Base-by-base conservation (phyloP, 2,329 filamentous ascomycete genomes). In the Penicillium sp. region DNA sequence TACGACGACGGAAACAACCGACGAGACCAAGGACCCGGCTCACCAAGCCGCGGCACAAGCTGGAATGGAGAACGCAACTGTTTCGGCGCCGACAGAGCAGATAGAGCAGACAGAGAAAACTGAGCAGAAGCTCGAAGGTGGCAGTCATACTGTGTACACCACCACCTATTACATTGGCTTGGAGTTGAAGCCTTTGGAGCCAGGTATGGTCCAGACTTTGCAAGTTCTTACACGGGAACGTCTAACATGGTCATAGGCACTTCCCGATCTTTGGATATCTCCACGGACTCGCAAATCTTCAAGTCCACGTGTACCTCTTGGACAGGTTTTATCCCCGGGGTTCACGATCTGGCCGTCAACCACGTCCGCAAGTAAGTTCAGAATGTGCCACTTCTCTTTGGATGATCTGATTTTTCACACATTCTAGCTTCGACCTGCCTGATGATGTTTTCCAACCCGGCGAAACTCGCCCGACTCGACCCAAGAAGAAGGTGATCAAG, bases 161-260 rank as follows among this genome's bases (percentile, higher is more conserved):
- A 92, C 92, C 25, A 97, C 93, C 1, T 94, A 93, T 75, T 99
- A 98, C 73, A 92, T 99, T 71, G 95, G 95, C 38, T 83, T 98
- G 50, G 90, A 94, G 71, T 78, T 98, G 58, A 84, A 85, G 50
- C 85, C 89, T 68, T 79, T 97, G 57, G 83, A 58, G 17, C 59
- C 59, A 37, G 59, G 59, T 61, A 56, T 48, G 55, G 8, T 28
- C 34, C 35, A 42, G 10, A 47, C 48, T 11, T 15, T 55, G 17
- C 49, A 22, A 56, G 20, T 35, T 59, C 45, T 59, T 45, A 41
- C 5, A 3, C 37, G 64, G 64, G 73, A 69, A 57, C 63, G 66
- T 69, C 69, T 75, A 66, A 75, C 52, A 10, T 70, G 64, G 60
- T 55, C 37, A 25, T 65, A 76, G 79, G 78, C 60, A 75, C 77